A percentile compares a stretch with the other conserved stretches of the same genome.
phyloP scores from a whole-genome alignment of 192 early-diverging fungal genomes.

The Allomyces macrogynus region DNA sequence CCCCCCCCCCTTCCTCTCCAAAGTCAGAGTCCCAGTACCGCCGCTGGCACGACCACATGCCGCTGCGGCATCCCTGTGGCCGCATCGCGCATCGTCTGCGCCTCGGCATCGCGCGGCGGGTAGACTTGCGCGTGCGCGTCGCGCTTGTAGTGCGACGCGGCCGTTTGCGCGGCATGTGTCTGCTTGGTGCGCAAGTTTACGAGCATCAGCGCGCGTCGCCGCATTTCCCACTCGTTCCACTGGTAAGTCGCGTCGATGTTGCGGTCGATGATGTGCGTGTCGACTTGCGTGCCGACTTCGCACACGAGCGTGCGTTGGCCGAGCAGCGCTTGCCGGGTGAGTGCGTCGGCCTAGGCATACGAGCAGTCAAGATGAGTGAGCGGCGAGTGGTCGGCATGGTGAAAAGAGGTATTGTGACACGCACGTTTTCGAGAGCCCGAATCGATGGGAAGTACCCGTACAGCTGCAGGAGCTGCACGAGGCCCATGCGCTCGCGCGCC shows the following conservation, averaged over 20 bases:
- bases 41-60: background rate
- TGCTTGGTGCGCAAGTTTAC: slow-evolving; percentile 31
- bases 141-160: slow-evolving; percentile 20
- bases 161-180: slow-evolving; percentile 32
- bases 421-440: background rate
- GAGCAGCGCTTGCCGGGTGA: slow-evolving; percentile 24
- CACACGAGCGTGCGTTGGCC: slow-evolving; percentile 31
- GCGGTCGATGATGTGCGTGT: slow-evolving; percentile 33
- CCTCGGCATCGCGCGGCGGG: slow-evolving; percentile 7
- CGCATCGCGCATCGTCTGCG: background rate
- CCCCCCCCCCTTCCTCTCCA: too few relatives aligned
- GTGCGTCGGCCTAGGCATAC: slow-evolving; percentile 18
- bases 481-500: too few relatives aligned
- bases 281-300: slow-evolving; percentile 31
- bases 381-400: background rate
- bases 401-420: background rate
- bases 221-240: slow-evolving; percentile 42
- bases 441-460: too few relatives aligned
- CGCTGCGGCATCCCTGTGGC: background rate
- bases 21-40: background rate
- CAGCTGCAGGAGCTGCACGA: too few relatives aligned
- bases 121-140: slow-evolving; percentile 38
- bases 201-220: slow-evolving; percentile 31
- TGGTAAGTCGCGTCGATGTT: slow-evolving; percentile 26
- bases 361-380: too few relatives aligned